Conservation (phyloP, 2,329 filamentous ascomycete species). For the Eutypella sp. region DNA sequence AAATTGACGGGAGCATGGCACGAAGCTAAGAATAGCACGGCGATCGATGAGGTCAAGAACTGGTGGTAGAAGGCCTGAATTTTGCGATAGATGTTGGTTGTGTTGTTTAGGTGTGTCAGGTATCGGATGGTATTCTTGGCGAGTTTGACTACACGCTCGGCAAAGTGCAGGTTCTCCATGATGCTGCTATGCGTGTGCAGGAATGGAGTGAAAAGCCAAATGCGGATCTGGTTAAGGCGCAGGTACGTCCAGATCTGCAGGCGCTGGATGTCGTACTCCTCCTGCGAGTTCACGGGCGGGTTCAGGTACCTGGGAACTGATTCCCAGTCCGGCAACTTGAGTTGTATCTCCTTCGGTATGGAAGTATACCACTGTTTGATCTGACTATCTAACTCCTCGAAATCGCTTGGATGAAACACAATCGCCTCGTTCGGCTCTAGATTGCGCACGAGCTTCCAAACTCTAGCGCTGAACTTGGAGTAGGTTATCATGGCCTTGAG, state of each 20-base stretch:
- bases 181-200: constrained; percentile 82
- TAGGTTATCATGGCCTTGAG: constrained; percentile 81
- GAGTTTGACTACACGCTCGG: constrained; percentile 68
- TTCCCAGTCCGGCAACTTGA: constrained; percentile 56
- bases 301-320: constrained; percentile 24
- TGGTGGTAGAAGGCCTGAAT: constrained; percentile 78
- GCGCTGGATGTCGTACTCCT: constrained; percentile 62
- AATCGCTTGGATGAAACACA: constrained; percentile 66
- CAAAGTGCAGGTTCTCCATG: constrained; percentile 66
- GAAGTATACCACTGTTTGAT: constrained; percentile 82
- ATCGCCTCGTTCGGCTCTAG: constrained; percentile 56
- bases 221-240: constrained; percentile 84
- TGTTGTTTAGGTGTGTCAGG: constrained; percentile 65
- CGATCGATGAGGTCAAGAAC: constrained; percentile 69
- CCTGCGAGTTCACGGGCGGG: constrained; percentile 35
- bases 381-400: constrained; percentile 76
- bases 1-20: constrained; percentile 71
- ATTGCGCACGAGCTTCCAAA: constrained; percentile 76
- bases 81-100: constrained; percentile 64
- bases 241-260: constrained; percentile 81
- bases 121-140: constrained; percentile 74
- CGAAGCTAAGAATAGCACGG: constrained; percentile 71
- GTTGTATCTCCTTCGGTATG: constrained; percentile 52
- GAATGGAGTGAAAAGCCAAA: constrained; percentile 81
- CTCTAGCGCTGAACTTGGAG: constrained; percentile 75